phyloP scores from a whole-genome alignment of 192 early-diverging fungal genomes.

The Spizellomyces punctatus region DNA sequence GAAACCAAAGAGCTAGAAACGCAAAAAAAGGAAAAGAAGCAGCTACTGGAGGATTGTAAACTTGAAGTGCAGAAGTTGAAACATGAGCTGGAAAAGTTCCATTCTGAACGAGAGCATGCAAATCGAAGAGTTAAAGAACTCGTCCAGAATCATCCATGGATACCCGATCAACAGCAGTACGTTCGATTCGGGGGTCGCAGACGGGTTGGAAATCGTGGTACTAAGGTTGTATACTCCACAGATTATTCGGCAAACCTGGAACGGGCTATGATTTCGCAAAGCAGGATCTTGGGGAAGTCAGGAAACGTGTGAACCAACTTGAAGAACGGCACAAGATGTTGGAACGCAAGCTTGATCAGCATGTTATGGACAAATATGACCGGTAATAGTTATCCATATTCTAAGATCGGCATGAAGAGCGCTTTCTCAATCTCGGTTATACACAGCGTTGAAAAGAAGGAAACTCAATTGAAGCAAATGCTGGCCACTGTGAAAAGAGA shows the following conservation, averaged over 20 bases:
- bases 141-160: slow-evolving; percentile 66
- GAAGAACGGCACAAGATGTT: slow-evolving; percentile 77
- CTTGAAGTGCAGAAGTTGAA: slow-evolving; percentile 80
- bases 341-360: slow-evolving; percentile 84
- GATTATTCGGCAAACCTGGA: slow-evolving; percentile 79
- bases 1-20: slow-evolving; percentile 75
- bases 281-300: slow-evolving; percentile 72
- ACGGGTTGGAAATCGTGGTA: neutral
- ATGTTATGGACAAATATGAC: slow-evolving; percentile 96
- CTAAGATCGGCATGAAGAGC: neutral
- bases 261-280: slow-evolving; percentile 84
- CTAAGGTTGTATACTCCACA: slow-evolving; percentile 28
- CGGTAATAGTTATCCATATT: slow-evolving; percentile 48
- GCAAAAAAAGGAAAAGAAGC: slow-evolving; percentile 64
- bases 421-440: neutral
- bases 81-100: slow-evolving; percentile 75
- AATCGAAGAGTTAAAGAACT: slow-evolving; percentile 23
- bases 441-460: slow-evolving; percentile 85
- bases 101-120: slow-evolving; percentile 36
- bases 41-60: slow-evolving; percentile 66
- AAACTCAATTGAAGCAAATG: slow-evolving; percentile 79
- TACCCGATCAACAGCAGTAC: slow-evolving; percentile 81
- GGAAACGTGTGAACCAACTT: slow-evolving; percentile 74
- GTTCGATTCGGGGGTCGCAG: slow-evolving; percentile 19
- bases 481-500: slow-evolving; percentile 87